Conservation (phyloP, 2,329 filamentous ascomycete genomes). For the Calonectria multiphialidica region DNA sequence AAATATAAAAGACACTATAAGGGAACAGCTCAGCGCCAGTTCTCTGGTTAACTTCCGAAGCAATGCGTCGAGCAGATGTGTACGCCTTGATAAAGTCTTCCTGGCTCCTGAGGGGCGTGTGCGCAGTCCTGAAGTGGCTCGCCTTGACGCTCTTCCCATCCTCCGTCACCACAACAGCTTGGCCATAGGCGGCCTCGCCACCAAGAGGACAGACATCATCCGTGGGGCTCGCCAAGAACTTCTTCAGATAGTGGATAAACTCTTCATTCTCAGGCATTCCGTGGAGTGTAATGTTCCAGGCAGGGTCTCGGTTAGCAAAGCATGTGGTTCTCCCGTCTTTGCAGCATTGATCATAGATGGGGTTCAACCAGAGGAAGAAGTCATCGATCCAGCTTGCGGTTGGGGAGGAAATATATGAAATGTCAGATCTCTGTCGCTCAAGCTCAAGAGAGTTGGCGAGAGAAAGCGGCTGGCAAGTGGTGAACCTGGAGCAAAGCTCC, state of each 20-base stretch:
- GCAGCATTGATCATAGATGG: constrained; percentile 78
- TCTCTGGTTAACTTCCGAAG: constrained; percentile 76
- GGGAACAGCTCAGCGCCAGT: constrained; percentile 91
- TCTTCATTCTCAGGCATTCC: constrained; percentile 97
- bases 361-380: constrained; percentile 97
- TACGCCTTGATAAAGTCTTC: constrained; percentile 94
- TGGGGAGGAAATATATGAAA: constrained; percentile 89
- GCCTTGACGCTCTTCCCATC: constrained; percentile 77
- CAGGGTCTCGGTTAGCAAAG: constrained; percentile 80
- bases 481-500: constrained; percentile 91
- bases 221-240: constrained; percentile 85
- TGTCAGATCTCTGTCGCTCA: constrained; percentile 88
- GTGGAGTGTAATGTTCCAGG: constrained; percentile 89
- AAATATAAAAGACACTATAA: constrained; percentile 98
- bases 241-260: constrained; percentile 86
- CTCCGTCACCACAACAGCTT: constrained; percentile 83
- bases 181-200: constrained; percentile 87
- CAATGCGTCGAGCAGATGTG: constrained; percentile 88
- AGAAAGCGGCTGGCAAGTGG: constrained; percentile 86
- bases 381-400: constrained; percentile 98
- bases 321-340: constrained; percentile 79
- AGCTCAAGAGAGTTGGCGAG: constrained; percentile 92
- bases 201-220: constrained; percentile 88
- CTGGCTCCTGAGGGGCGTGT: constrained; percentile 89
- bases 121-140: constrained; percentile 91